Evolutionary conservation across 2,329 filamentous ascomycete genomes (phyloP).

Genomic region (Epichloe gansuensis): DNA sequence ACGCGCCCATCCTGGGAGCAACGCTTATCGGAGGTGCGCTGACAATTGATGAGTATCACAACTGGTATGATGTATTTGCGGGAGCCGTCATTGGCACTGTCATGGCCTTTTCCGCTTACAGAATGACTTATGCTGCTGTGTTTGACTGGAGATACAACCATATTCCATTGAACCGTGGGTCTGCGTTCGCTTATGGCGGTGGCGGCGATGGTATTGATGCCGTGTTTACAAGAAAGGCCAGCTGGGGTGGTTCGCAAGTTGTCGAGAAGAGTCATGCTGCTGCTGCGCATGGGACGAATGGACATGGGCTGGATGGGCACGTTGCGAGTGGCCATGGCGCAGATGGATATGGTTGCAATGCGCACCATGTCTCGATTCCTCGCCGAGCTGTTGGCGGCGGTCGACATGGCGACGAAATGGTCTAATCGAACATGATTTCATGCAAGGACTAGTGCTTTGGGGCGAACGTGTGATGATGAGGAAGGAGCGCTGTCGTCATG

Average conservation of each 20-base stretch:
- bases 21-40: slow-evolving; percentile 54
- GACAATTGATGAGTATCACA: slow-evolving; percentile 62
- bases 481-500: no score
- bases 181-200: slow-evolving; percentile 5
- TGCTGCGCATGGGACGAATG: background rate
- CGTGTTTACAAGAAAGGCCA: slow-evolving; percentile 5
- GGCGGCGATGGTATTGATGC: slow-evolving; percentile 3
- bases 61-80: slow-evolving; percentile 62
- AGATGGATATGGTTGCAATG: background rate
- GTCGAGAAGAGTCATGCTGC: background rate
- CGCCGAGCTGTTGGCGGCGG: background rate
- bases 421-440: background rate
- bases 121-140: slow-evolving; percentile 54
- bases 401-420: slow-evolving; percentile 1
- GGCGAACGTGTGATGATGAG: no score
- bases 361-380: background rate
- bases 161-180: slow-evolving; percentile 46
- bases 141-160: slow-evolving; percentile 58
- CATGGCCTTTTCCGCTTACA: slow-evolving; percentile 51
- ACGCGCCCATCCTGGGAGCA: slow-evolving; percentile 54
- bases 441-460: background rate
- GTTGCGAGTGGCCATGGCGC: background rate
- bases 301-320: background rate
- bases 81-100: slow-evolving; percentile 52
- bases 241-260: slow-evolving; percentile 2